Evolutionary conservation across 805 yeast genomes (phyloP).

Genomic region (Wickerhamomyces subpelliculosus): DNA sequence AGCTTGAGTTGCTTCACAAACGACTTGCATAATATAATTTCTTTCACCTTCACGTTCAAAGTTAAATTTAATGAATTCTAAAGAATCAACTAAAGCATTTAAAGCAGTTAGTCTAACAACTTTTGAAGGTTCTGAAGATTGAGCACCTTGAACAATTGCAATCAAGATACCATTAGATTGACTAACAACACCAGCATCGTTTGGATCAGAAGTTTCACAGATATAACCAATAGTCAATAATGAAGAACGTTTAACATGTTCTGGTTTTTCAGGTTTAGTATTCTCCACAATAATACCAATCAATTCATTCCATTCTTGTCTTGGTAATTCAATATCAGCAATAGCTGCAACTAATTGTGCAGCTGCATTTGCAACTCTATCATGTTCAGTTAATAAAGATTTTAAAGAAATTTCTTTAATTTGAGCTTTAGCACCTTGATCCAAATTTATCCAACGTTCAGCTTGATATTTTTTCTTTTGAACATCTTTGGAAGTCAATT

Average conservation of each 20-base stretch:
- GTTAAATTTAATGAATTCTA: slow-evolving; percentile 82
- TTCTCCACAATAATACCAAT: slow-evolving; percentile 79
- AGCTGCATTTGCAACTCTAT: slow-evolving; percentile 77
- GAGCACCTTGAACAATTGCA: slow-evolving; percentile 96
- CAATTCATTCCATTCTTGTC: slow-evolving; percentile 81
- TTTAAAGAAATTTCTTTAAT: slow-evolving; percentile 61
- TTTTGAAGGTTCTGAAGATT: slow-evolving; percentile 65
- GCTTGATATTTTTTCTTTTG: slow-evolving; percentile 51
- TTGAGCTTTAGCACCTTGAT: slow-evolving; percentile 43
- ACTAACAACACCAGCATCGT: slow-evolving; percentile 57
- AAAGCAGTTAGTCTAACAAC: slow-evolving; percentile 84
- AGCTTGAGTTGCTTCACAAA: slow-evolving; percentile 97
- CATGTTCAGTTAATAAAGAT: slow-evolving; percentile 59
- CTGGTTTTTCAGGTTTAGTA: slow-evolving; percentile 74
- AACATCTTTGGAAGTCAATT: slow-evolving; percentile 74
- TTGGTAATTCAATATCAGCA: slow-evolving; percentile 91
- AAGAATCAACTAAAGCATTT: slow-evolving; percentile 84
- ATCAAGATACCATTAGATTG: slow-evolving; percentile 90
- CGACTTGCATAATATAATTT: slow-evolving; percentile 96
- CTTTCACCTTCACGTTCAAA: slow-evolving; percentile 93
- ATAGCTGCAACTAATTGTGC: slow-evolving; percentile 96
- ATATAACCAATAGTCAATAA: slow-evolving; percentile 89
- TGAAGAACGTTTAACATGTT: slow-evolving; percentile 78
- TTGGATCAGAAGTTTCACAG: slow-evolving; percentile 90
- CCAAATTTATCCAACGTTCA: slow-evolving; percentile 69